Evolutionary conservation across 1,139 yeast species (phyloP).

Genomic region (Geotrichum citri-aurantii): DNA sequence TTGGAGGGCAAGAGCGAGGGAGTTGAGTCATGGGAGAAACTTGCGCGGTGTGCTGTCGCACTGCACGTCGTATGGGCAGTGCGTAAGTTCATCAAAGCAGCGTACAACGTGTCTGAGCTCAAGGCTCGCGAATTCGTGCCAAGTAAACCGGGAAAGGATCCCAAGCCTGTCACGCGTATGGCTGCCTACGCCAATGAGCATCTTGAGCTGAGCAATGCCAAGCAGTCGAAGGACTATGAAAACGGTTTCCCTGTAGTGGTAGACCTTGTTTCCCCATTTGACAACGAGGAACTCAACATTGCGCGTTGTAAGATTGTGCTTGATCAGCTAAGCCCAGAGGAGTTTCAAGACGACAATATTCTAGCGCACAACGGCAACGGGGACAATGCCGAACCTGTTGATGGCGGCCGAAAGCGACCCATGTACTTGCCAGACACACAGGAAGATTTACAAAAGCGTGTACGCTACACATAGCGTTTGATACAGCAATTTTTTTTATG

Average conservation of each 20-base stretch:
- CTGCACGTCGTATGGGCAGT: conserved; percentile 18
- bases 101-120: conserved; percentile 20
- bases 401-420: neutral
- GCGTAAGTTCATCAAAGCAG: conserved; percentile 18
- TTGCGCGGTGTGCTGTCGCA: conserved; percentile 13
- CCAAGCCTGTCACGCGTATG: conserved; percentile 16
- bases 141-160: conserved; percentile 19
- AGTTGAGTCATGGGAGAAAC: conserved; percentile 12
- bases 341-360: conserved; percentile 10
- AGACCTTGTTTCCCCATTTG: conserved; percentile 2
- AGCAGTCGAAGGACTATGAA: neutral
- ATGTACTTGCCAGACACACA: neutral
- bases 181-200: conserved; percentile 8
- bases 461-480: neutral
- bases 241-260: neutral
- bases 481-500: neutral
- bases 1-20: neutral
- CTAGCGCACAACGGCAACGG: neutral
- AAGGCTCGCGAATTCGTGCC: conserved; percentile 19
- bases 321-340: conserved; percentile 14
- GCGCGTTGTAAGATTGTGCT: conserved; percentile 7
- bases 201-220: neutral
- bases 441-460: neutral
- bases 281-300: conserved; percentile 5
- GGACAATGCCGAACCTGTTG: neutral